phyloP scores from a whole-genome alignment of 1,139 yeast genomes.

The Blastobotrys serpentis region DNA sequence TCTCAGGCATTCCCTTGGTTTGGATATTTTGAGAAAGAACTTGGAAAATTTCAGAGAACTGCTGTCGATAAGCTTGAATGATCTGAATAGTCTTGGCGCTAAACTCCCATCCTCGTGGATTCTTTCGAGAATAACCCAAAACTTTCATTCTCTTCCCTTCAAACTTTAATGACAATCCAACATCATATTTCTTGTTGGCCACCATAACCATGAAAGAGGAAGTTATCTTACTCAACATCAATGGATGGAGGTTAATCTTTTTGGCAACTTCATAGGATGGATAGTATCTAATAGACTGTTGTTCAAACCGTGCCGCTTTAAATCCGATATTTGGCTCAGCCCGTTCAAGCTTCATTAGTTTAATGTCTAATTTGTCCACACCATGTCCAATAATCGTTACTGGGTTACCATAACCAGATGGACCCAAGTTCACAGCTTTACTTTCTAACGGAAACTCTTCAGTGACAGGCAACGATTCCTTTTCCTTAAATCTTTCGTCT shows the following conservation, averaged over 20 bases:
- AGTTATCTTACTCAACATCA: conserved; percentile 73
- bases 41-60: conserved; percentile 62
- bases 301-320: conserved; percentile 58
- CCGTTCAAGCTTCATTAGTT: conserved; percentile 30
- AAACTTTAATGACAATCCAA: conserved; percentile 84
- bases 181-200: conserved; percentile 56
- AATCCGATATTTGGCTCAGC: conserved; percentile 40
- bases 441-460: conserved; percentile 78
- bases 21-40: conserved; percentile 37
- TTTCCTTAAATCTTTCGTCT: conserved; percentile 72
- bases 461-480: conserved; percentile 72
- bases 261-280: conserved; percentile 69
- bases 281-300: conserved; percentile 54
- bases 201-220: conserved; percentile 65
- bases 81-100: conserved; percentile 72
- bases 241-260: conserved; percentile 55
- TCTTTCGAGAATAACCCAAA: conserved; percentile 76
- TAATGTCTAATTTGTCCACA: conserved; percentile 37
- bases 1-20: conserved; percentile 44
- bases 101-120: conserved; percentile 76
- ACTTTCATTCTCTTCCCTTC: conserved; percentile 80
- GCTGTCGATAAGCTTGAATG: conserved; percentile 56
- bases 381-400: conserved; percentile 66
- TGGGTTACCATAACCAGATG: conserved; percentile 84
- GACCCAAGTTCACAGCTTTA: conserved; percentile 80